Conservation (phyloP, 1,139 yeast species). For the Cylindricascospora bacillispora region DNA sequence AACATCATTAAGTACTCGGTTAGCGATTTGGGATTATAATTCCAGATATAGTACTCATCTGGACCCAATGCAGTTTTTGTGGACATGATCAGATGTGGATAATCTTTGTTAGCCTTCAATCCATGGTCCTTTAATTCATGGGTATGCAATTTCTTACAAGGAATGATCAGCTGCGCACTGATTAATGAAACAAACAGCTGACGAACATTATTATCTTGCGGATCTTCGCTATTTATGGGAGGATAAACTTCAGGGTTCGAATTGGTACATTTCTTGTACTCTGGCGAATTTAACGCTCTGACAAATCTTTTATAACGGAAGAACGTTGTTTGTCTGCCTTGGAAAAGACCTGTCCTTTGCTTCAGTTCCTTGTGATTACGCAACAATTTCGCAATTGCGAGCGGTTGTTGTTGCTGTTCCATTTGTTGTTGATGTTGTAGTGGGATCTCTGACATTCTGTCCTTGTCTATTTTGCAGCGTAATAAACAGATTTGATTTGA, state of each 20-base stretch:
- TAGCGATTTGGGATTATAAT: slow-evolving; percentile 66
- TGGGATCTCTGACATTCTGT: too few species aligned
- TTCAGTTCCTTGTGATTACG: slow-evolving; percentile 56
- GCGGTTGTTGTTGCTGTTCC: too few species aligned
- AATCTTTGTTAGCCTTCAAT: slow-evolving; percentile 56
- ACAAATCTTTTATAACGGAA: slow-evolving; percentile 77
- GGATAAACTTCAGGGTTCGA: slow-evolving; percentile 49
- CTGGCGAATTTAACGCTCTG: slow-evolving; percentile 65
- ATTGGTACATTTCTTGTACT: slow-evolving; percentile 45
- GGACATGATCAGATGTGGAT: slow-evolving; percentile 56
- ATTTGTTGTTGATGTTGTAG: too few species aligned
- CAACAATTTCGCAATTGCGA: slow-evolving; percentile 58
- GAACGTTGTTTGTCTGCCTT: slow-evolving; percentile 61
- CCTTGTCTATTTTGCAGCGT: too few species aligned
- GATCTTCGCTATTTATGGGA: slow-evolving; percentile 29
- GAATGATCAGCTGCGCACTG: slow-evolving; percentile 60
- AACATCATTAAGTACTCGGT: slow-evolving; percentile 48
- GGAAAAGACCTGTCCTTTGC: slow-evolving; percentile 66
- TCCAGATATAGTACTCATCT: slow-evolving; percentile 83
- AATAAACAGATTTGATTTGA: too few species aligned
- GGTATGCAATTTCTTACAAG: slow-evolving; percentile 60
- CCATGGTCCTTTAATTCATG: slow-evolving; percentile 54
- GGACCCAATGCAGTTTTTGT: slow-evolving; percentile 61
- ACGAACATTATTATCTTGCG: slow-evolving; percentile 37
- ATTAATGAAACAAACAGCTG: slow-evolving; percentile 56